These are phyloP conservation scores for Hippophae tibetana DNA, from an alignment of 306 rosid species.

Conservation along the genomic window DNA sequence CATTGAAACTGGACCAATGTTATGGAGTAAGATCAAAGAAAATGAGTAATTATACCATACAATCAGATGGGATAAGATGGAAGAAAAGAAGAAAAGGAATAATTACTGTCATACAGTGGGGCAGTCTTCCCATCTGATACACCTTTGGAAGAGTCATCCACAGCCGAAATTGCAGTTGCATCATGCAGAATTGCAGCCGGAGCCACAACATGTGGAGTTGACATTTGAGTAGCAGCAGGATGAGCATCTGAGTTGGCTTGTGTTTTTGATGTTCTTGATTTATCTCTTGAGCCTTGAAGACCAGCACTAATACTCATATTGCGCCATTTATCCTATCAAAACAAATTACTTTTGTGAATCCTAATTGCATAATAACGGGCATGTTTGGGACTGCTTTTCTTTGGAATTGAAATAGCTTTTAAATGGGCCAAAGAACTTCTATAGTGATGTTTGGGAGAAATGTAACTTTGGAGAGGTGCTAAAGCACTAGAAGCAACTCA, in stretches of 20 bases:
- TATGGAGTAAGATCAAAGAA: too few relatives aligned
- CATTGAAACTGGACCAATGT: too few relatives aligned
- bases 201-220: slow-evolving; percentile 8
- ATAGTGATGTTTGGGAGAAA: too few relatives aligned
- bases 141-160: slow-evolving; percentile 24
- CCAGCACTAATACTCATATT: slow-evolving; percentile 29
- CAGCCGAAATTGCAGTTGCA: slow-evolving; percentile 5
- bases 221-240: slow-evolving; percentile 2
- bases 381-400: too few relatives aligned
- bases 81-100: slow-evolving; percentile 2
- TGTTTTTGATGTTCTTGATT: slow-evolving; percentile 18
- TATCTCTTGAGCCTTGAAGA: slow-evolving; percentile 26
- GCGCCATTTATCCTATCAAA: slow-evolving; percentile 37
- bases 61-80: neutral
- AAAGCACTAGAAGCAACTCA: too few relatives aligned
- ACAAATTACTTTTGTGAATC: neutral
- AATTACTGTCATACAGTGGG: slow-evolving; percentile 13
- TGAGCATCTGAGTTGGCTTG: slow-evolving; percentile 21
- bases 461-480: too few relatives aligned
- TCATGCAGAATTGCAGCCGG: slow-evolving; percentile 1
- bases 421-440: too few relatives aligned
- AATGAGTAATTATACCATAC: neutral
- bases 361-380: too few relatives aligned
- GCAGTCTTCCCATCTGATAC: slow-evolving; percentile 19
- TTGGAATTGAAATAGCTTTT: too few relatives aligned